Evolutionary conservation across 2,329 filamentous ascomycete species (phyloP), one percentile per base, ranked within the genome.

Genomic region (Epichloe scottii): DNA sequence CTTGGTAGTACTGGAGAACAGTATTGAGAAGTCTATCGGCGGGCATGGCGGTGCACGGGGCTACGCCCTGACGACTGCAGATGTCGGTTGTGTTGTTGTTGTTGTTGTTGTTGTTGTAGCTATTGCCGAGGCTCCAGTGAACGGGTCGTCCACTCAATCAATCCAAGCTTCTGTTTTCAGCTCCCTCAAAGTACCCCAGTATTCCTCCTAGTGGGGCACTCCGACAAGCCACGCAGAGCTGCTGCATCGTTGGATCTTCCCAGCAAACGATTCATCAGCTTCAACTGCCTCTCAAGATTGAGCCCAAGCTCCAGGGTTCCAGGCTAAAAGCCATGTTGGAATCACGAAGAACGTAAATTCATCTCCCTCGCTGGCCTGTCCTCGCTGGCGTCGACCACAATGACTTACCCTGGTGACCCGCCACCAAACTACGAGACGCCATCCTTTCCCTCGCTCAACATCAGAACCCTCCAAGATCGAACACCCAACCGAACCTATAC

Each of bases 381-480:
- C 17, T 15, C 23, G 21, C 21, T 26, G 7, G 35, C 11, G 23
- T 23, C 47, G 14, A 51, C 23, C 37, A 17, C 46, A 37, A 53
- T 58, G 56, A 14, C 51, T 11, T 41, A 38, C 41, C 51, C 44
- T 8, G 50, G 49, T 37, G 26, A 49, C n/a, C 71, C 73, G 39
- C 76, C 76, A 15, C 48, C 60, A 12, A 58, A 56, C 63, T 93
- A 95, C 70, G 65, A 67, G 26, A 78, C 79, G 21, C 89, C 89
- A 19, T 65, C 72, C 4, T 96, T 94, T 63, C 89, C 89, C 2
- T 87, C 86, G 38, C 81, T 96, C 54, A 89, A 89, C 70, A 85
- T 87, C 78, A 82, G 85, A 35, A 65, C 62, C 23, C 72, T 82
- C 12, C 66, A 71, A 56, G 68, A 72, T 53, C 57, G 62, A 46